Conservation (phyloP, 352 stramenopile genomes). For the Pythium aquatile region DNA sequence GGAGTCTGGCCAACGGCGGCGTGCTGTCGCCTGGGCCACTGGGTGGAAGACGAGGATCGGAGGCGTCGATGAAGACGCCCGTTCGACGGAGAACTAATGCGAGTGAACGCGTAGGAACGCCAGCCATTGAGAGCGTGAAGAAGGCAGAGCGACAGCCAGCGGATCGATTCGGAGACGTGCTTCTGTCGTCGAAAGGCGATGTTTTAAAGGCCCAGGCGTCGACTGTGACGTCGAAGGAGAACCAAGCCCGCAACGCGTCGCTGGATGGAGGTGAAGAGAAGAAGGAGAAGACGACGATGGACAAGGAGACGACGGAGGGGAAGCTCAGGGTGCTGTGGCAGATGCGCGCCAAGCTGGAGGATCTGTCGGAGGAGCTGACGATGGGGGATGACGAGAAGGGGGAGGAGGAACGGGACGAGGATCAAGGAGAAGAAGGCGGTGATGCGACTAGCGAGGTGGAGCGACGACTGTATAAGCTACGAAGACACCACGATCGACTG, state of each 20-base stretch:
- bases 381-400: slow-evolving; percentile 5
- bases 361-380: slow-evolving; percentile 12
- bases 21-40: background rate
- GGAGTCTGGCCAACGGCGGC: background rate
- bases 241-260: slow-evolving; percentile 9
- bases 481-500: background rate
- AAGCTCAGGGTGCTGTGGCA: slow-evolving; percentile 9
- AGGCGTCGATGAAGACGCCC: slow-evolving; percentile 2
- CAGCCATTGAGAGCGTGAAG: background rate
- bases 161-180: slow-evolving; percentile 52
- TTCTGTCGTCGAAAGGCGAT: slow-evolving; percentile 9
- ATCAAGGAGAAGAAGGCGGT: background rate
- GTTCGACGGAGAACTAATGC: background rate
- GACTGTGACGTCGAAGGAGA: slow-evolving; percentile 12
- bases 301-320: slow-evolving; percentile 5
- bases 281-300: background rate
- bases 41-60: background rate
- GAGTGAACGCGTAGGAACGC: background rate
- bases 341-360: slow-evolving; percentile 14
- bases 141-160: background rate
- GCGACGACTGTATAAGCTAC: background rate
- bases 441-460: background rate
- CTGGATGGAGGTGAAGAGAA: background rate
- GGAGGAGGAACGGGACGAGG: slow-evolving; percentile 2
- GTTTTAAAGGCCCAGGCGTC: background rate